Percentiles rank a stretch among this genome's conserved stretches.
Conservation (phyloP, 179 eudicot species). For the Amaranthus tricolor region DNA sequence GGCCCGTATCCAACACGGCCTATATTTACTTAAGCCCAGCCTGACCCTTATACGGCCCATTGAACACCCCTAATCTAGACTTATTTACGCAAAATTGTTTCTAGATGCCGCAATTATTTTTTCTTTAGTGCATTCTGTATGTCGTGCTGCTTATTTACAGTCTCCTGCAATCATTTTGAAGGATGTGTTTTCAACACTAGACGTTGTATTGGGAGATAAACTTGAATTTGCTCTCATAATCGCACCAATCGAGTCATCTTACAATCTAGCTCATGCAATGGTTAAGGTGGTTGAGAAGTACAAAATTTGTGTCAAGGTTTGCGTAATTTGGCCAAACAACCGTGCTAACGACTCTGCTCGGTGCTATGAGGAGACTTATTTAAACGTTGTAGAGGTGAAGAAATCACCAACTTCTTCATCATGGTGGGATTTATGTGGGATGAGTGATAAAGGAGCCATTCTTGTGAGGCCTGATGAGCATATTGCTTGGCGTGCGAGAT, state of each 20-base stretch:
- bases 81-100: too few species aligned
- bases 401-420: conserved; percentile 36
- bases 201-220: conserved; percentile 68
- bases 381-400: conserved; percentile 55
- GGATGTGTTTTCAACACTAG: conserved; percentile 56
- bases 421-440: conserved; percentile 88
- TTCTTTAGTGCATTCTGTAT: background rate
- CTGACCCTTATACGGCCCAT: too few species aligned
- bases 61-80: too few species aligned
- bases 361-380: conserved; percentile 39
- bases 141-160: conserved; percentile 7
- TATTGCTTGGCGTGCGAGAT: conserved; percentile 78
- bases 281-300: conserved; percentile 57
- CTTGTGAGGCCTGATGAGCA: conserved; percentile 89
- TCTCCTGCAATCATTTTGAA: conserved; percentile 21
- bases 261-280: conserved; percentile 59
- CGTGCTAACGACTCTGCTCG: conserved; percentile 30
- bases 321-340: conserved; percentile 65
- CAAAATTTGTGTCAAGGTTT: conserved; percentile 52
- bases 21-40: too few species aligned
- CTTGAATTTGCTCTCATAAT: conserved; percentile 73
- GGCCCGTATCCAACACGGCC: too few species aligned
- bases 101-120: too few species aligned
- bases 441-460: conserved; percentile 81
- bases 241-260: conserved; percentile 70